These are phyloP conservation scores for Acmispon strigosus DNA, from an alignment of 306 rosid species.

Conservation along the genomic window DNA sequence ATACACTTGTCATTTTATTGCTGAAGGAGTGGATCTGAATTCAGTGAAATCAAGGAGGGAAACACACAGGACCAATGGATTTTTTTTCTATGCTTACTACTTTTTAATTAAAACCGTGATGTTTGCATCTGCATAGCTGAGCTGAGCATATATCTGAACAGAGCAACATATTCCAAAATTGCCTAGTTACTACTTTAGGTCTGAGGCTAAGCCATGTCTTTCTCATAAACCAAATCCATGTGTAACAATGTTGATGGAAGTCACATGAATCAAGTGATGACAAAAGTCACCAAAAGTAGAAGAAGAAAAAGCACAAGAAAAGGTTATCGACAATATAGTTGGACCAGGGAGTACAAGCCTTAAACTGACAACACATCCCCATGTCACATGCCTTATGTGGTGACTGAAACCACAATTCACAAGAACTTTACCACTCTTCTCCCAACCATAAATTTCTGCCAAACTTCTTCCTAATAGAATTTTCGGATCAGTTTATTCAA, in stretches of 20 bases:
- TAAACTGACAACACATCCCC: constrained; percentile 40
- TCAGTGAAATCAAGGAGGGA: neutral
- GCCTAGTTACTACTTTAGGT: neutral
- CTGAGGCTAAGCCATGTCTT: neutral
- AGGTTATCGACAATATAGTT: constrained; percentile 22
- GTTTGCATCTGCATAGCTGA: neutral
- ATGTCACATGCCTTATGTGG: constrained; percentile 63
- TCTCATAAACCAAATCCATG: constrained; percentile 18
- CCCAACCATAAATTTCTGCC: neutral
- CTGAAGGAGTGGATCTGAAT: too few species aligned
- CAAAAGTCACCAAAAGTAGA: constrained; percentile 16
- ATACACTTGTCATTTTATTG: too few species aligned
- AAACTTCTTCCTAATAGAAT: too few species aligned
- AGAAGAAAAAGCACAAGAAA: constrained; percentile 2
- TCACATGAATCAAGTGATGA: constrained; percentile 45
- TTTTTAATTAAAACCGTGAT: neutral
- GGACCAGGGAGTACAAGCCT: constrained; percentile 25
- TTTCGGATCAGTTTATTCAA: too few species aligned
- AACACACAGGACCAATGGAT: neutral
- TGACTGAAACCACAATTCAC: constrained; percentile 20
- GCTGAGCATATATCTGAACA: neutral
- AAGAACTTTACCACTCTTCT: constrained; percentile 22
- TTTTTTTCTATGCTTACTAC: too few species aligned
- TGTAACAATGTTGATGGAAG: constrained; percentile 15
- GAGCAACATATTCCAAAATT: neutral